A percentile compares a stretch with the other conserved stretches of the same genome.
These are phyloP conservation scores for Phialocephala subalpina DNA, from an alignment of 2,329 filamentous ascomycete genomes.

Conservation along the genomic window DNA sequence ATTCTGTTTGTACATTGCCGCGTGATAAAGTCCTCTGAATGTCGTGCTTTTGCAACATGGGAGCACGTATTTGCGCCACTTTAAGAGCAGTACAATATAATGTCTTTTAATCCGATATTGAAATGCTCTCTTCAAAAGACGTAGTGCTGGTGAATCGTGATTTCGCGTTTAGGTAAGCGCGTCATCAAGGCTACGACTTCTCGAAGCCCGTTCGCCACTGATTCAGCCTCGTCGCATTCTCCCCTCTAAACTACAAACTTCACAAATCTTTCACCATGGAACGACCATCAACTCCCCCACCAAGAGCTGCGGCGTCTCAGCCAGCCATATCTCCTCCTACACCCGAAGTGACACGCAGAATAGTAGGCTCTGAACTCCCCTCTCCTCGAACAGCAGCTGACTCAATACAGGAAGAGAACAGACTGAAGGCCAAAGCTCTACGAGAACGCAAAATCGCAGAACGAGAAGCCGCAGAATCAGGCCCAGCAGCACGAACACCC, in stretches of 20 bases:
- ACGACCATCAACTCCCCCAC: conserved; percentile 35
- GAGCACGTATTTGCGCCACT: neutral
- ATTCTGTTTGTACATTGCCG: neutral
- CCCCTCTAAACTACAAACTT: neutral
- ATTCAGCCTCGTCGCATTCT: neutral
- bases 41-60: neutral
- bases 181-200: conserved; percentile 9
- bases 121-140: no score
- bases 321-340: conserved; percentile 55
- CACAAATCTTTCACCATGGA: conserved; percentile 30
- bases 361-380: conserved; percentile 52
- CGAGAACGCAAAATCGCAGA: conserved; percentile 77
- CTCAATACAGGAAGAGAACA: conserved; percentile 76
- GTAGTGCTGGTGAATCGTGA: conserved; percentile 6
- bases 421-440: conserved; percentile 87
- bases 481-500: conserved; percentile 55
- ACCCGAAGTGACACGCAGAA: conserved; percentile 61
- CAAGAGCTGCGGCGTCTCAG: neutral
- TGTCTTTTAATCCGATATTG: no score
- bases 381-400: conserved; percentile 12
- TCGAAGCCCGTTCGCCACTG: neutral
- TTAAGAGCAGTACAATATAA: no score
- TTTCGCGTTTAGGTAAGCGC: conserved; percentile 10
- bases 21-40: neutral
- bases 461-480: conserved; percentile 47